These are phyloP conservation scores for Rossbeevera mucosa DNA, from an alignment of 768 basidiomycete genomes.

Conservation along the genomic window DNA sequence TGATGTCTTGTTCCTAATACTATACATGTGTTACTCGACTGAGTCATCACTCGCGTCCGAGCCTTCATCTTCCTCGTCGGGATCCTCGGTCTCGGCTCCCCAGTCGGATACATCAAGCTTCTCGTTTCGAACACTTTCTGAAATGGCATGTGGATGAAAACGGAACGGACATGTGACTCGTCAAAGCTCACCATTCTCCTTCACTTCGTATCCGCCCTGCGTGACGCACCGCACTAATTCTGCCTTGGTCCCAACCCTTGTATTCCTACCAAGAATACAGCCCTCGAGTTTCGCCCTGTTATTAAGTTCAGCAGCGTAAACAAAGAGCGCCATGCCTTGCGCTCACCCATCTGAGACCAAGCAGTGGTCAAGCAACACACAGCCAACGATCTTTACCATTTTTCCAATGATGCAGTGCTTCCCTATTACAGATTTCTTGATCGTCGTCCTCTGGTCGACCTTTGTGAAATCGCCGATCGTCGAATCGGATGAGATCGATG, in stretches of 20 bases:
- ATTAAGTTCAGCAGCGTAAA: slow-evolving; percentile 4
- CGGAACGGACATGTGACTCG: not conserved
- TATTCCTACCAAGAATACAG: slow-evolving; percentile 71
- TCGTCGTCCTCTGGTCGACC: slow-evolving; percentile 71
- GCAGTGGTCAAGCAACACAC: slow-evolving; percentile 86
- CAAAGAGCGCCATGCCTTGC: not conserved
- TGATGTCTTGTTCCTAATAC: slow-evolving; percentile 1
- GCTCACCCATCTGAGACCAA: slow-evolving; percentile 78
- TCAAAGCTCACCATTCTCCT: slow-evolving; percentile 49
- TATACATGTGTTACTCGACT: slow-evolving; percentile 1
- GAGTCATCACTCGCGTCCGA: slow-evolving; percentile 10
- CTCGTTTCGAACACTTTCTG: slow-evolving; percentile 54
- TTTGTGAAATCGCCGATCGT: slow-evolving; percentile 80
- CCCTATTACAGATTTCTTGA: slow-evolving; percentile 78
- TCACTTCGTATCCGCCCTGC: slow-evolving; percentile 74
- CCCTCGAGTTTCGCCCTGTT: slow-evolving; percentile 70
- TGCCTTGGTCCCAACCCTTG: slow-evolving; percentile 65
- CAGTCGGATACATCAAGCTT: slow-evolving; percentile 56
- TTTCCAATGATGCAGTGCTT: slow-evolving; percentile 82
- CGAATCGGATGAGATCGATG: slow-evolving; percentile 79
- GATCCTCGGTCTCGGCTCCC: slow-evolving; percentile 37
- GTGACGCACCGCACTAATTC: slow-evolving; percentile 66
- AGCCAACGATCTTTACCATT: slow-evolving; percentile 78
- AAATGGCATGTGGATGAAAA: not conserved
- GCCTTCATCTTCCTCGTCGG: slow-evolving; percentile 20